A percentile compares a stretch with the other conserved stretches of the same genome.
These are phyloP conservation scores for Canariomyces notabilis DNA, from an alignment of 2,329 filamentous ascomycete genomes.

Conservation along the genomic window DNA sequence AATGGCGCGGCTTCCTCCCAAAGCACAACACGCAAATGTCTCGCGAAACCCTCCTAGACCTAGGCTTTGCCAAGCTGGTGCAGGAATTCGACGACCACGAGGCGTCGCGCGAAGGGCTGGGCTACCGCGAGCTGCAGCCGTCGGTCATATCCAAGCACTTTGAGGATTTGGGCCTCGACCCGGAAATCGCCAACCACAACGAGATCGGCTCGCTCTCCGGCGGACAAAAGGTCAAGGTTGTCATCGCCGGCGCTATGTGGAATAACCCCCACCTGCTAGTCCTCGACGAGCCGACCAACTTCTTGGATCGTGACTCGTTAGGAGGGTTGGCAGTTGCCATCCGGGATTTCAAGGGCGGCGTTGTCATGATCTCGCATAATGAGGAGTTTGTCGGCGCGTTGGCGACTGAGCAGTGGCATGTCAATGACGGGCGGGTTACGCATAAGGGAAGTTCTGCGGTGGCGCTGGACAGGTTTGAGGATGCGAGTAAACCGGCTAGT, in stretches of 20 bases:
- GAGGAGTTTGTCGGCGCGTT: conserved; percentile 97
- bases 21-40: conserved; percentile 93
- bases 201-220: conserved; percentile 93
- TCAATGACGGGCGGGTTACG: conserved; percentile 80
- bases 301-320: conserved; percentile 95
- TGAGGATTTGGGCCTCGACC: conserved; percentile 90
- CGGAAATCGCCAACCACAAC: conserved; percentile 98
- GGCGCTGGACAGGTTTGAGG: conserved; percentile 79
- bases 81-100: conserved; percentile 99
- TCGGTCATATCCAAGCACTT: conserved; percentile 97
- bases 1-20: conserved; percentile 84
- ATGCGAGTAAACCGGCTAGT: conserved; percentile 61
- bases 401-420: conserved; percentile 94
- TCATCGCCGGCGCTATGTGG: conserved; percentile 94
- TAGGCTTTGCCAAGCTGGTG: conserved; percentile 86
- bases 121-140: conserved; percentile 88
- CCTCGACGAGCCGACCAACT: conserved; percentile 98
- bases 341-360: conserved; percentile 94
- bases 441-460: conserved; percentile 75
- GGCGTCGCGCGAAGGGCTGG: conserved; percentile 94
- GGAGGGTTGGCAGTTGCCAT: conserved; percentile 97
- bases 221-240: conserved; percentile 98
- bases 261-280: conserved; percentile 98
- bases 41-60: conserved; percentile 79
- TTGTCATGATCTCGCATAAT: conserved; percentile 99